Evolutionary conservation across 345 rosid species (phyloP).

Genomic region (Noccaea bulbosa): DNA sequence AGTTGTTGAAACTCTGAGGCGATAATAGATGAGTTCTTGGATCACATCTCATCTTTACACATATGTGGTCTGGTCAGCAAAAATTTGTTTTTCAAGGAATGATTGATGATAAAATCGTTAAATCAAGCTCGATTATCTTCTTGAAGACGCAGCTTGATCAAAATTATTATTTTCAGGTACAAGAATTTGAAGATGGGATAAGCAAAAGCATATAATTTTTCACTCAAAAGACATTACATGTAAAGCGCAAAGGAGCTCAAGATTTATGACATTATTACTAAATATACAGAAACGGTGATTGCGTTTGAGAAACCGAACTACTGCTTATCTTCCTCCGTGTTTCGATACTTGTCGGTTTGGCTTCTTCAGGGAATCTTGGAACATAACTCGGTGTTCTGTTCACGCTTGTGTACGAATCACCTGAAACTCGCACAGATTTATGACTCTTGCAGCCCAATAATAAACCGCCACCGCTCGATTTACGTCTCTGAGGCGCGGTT

Average conservation of each 20-base stretch:
- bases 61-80: constrained; percentile 11
- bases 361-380: constrained; percentile 53
- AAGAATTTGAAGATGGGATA: constrained; percentile 18
- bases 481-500: constrained; percentile 42
- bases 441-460: constrained; percentile 76
- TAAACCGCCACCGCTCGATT: constrained; percentile 47
- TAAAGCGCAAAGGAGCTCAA: constrained; percentile 14
- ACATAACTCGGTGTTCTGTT: constrained; percentile 46
- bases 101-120: constrained; percentile 1
- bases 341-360: constrained; percentile 47
- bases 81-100: background rate
- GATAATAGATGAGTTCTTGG: constrained; percentile 21
- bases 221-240: constrained; percentile 35
- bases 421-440: constrained; percentile 66
- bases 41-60: constrained; percentile 27
- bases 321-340: constrained; percentile 43
- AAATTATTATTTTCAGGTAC: background rate
- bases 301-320: constrained; percentile 46
- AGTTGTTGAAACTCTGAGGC: background rate
- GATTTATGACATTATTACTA: constrained; percentile 35
- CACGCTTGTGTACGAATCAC: constrained; percentile 52
- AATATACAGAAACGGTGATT: constrained; percentile 49
- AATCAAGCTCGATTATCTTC: background rate
- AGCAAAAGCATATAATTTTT: constrained; percentile 15
- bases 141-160: background rate